These are phyloP conservation scores for Aspergillus ochraceoroseus DNA, from an alignment of 2,329 filamentous ascomycete genomes.

Conservation along the genomic window DNA sequence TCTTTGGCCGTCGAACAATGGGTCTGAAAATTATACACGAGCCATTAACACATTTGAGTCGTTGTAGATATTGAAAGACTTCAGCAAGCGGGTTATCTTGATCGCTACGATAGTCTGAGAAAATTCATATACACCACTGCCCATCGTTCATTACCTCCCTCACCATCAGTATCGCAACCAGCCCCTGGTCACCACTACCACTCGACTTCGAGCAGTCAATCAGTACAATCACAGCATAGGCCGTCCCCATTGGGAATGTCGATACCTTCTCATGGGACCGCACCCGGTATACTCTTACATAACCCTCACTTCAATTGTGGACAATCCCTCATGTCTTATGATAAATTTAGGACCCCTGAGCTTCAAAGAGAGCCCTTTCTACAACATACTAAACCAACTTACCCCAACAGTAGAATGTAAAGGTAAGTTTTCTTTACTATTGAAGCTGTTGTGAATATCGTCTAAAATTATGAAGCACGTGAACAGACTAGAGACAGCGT, in stretches of 20 bases:
- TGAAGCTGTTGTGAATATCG: slow-evolving; percentile 17
- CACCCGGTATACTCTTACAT: slow-evolving; percentile 25
- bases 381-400: slow-evolving; percentile 62
- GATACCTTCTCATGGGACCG: slow-evolving; percentile 30
- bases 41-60: slow-evolving; percentile 1
- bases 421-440: slow-evolving; percentile 47
- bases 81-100: slow-evolving; percentile 21
- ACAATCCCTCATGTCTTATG: slow-evolving; percentile 33
- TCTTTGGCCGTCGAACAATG: slow-evolving; percentile 2
- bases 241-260: slow-evolving; percentile 27
- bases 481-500: slow-evolving; percentile 57
- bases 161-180: slow-evolving; percentile 25
- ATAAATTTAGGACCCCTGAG: slow-evolving; percentile 45
- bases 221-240: slow-evolving; percentile 27
- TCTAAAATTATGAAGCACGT: slow-evolving; percentile 46
- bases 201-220: slow-evolving; percentile 22
- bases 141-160: slow-evolving; percentile 25
- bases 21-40: background rate
- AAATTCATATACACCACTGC: slow-evolving; percentile 31
- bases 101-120: slow-evolving; percentile 33
- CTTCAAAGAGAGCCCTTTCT: slow-evolving; percentile 82
- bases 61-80: slow-evolving; percentile 28
- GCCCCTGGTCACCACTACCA: slow-evolving; percentile 26
- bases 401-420: slow-evolving; percentile 65
- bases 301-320: slow-evolving; percentile 1